A percentile compares a stretch with the other conserved stretches of the same genome.
Evolutionary conservation across 371 early-diverging fungal species (phyloP).

Genomic region (Nematocida minor): DNA sequence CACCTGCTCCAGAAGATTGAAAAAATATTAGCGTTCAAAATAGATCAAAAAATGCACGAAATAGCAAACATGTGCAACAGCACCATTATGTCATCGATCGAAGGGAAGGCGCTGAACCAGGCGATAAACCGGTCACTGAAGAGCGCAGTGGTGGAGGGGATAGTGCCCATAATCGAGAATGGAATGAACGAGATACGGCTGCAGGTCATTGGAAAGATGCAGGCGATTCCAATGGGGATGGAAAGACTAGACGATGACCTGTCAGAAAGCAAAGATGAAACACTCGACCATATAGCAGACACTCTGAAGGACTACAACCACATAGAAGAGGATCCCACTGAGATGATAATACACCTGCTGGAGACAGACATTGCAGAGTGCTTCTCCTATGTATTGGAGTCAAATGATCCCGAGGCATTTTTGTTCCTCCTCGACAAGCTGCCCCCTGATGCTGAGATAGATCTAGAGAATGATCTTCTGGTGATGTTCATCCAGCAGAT

Average conservation of each 20-base stretch:
- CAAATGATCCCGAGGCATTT: slow-evolving; percentile 33
- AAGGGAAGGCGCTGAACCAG: slow-evolving; percentile 12
- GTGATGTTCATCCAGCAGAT: slow-evolving; percentile 29
- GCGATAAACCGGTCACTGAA: slow-evolving; percentile 24
- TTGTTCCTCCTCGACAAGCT: slow-evolving; percentile 40
- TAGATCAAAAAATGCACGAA: slow-evolving; percentile 34
- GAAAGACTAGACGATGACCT: slow-evolving; percentile 29
- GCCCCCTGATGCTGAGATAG: slow-evolving; percentile 44
- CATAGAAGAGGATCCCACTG: slow-evolving; percentile 28
- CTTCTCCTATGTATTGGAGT: slow-evolving; percentile 16
- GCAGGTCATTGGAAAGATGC: slow-evolving; percentile 57
- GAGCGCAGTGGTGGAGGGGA: slow-evolving; percentile 36
- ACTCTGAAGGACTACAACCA: slow-evolving; percentile 14
- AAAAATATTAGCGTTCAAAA: background rate
- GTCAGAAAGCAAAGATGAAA: slow-evolving; percentile 36
- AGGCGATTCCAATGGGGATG: slow-evolving; percentile 22
- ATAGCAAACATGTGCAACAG: slow-evolving; percentile 1
- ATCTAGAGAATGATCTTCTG: slow-evolving; percentile 4
- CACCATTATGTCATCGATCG: background rate
- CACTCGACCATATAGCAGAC: slow-evolving; percentile 28
- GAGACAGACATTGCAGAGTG: slow-evolving; percentile 47
- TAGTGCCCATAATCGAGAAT: slow-evolving; percentile 60
- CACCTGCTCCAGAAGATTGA: slow-evolving; percentile 22
- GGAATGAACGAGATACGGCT: slow-evolving; percentile 60
- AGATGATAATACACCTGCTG: slow-evolving; percentile 36